Evolutionary conservation across 2,329 filamentous ascomycete species (phyloP).

Genomic region (Apiospora arundinis): DNA sequence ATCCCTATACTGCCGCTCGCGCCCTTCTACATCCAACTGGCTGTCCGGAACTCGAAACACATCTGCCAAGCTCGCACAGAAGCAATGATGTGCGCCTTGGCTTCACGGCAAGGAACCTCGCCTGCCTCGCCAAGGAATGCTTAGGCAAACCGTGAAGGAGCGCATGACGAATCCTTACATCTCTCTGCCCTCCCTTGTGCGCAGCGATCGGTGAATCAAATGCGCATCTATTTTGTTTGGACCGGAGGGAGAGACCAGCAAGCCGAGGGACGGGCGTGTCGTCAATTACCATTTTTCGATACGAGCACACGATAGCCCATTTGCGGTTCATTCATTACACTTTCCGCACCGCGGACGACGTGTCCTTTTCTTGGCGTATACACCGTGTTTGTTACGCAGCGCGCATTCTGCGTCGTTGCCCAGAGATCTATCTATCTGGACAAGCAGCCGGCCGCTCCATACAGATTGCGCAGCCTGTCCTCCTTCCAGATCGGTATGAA

Average conservation of each 20-base stretch:
- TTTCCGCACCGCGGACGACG: conserved; percentile 7
- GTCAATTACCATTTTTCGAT: background rate
- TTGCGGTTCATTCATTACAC: background rate
- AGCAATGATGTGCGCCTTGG: conserved; percentile 18
- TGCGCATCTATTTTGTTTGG: background rate
- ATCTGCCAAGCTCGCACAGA: conserved; percentile 14
- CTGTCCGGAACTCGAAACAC: conserved; percentile 5
- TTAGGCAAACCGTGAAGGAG: background rate
- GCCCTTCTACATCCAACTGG: background rate
- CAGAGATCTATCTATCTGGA: background rate
- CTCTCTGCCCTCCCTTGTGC: background rate
- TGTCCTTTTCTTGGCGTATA: conserved; percentile 4
- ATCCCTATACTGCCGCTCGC: conserved; percentile 8
- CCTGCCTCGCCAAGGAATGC: conserved; percentile 11
- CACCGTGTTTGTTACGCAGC: background rate
- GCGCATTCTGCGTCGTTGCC: background rate
- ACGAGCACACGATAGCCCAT: background rate
- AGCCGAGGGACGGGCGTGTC: background rate
- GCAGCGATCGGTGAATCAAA: conserved; percentile 3
- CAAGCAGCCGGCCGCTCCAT: background rate
- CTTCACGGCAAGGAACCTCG: conserved; percentile 4
- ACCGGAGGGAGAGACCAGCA: background rate
- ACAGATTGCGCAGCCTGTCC: conserved; percentile 4
- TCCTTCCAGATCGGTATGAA: conserved; percentile 12
- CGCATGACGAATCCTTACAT: conserved; percentile 15